A percentile compares a stretch with the other conserved stretches of the same genome.
phyloP scores from a whole-genome alignment of 1,139 yeast species.

The Schizosaccharomyces versatilis region DNA sequence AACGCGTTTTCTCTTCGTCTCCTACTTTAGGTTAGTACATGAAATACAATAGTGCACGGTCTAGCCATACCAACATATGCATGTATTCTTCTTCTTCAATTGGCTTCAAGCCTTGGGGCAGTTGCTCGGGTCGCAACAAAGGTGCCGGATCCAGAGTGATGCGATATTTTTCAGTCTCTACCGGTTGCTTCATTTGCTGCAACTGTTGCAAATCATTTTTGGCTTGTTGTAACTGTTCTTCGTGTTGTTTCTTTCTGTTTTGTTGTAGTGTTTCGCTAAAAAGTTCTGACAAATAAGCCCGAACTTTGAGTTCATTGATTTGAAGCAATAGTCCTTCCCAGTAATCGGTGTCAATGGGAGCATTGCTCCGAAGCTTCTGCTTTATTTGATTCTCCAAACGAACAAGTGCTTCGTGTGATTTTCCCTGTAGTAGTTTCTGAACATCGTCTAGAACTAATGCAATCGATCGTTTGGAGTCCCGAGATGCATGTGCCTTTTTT shows the following conservation, averaged over 20 bases:
- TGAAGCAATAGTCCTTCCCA: constrained; percentile 18
- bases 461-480: too few species aligned
- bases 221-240: constrained; percentile 11
- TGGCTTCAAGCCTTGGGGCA: neutral
- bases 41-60: neutral
- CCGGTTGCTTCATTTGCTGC: neutral
- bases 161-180: neutral
- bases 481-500: too few species aligned
- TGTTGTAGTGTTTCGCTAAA: constrained; percentile 12
- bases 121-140: neutral
- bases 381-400: constrained; percentile 15
- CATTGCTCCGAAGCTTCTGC: constrained; percentile 14
- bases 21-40: too few species aligned
- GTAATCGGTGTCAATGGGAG: constrained; percentile 17
- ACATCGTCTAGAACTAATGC: constrained; percentile 17
- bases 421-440: constrained; percentile 16
- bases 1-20: too few species aligned
- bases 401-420: constrained; percentile 15
- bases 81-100: neutral
- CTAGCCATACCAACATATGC: neutral
- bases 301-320: constrained; percentile 15
- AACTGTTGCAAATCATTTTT: neutral
- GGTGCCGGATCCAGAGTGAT: neutral
- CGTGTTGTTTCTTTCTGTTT: constrained; percentile 11
- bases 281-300: constrained; percentile 12